Percentiles rank a stretch among this genome's conserved stretches.
Conservation (phyloP, 257 asterid species). For the Striga asiatica region DNA sequence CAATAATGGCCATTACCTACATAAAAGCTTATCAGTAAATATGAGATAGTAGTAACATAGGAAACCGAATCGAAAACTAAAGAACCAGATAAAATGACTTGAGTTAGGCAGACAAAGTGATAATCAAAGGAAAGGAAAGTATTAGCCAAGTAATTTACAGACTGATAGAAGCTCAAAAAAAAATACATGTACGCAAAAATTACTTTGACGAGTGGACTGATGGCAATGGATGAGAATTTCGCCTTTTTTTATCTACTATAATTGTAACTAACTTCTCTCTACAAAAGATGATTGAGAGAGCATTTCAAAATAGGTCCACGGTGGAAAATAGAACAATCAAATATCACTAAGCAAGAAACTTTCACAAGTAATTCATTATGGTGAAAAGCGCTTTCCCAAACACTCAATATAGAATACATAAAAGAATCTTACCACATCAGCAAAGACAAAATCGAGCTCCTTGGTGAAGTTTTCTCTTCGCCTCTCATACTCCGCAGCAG, state of each 20-base stretch:
- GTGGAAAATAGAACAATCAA: background rate
- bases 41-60: slow-evolving; percentile 1
- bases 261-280: no score
- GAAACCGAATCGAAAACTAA: background rate
- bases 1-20: slow-evolving; percentile 91
- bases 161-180: no score
- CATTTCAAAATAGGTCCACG: background rate
- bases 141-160: no score
- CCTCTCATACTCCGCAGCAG: slow-evolving; percentile 79
- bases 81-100: background rate
- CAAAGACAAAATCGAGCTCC: slow-evolving; percentile 87
- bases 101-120: background rate
- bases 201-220: no score
- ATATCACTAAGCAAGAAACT: background rate
- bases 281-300: no score
- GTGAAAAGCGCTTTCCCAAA: background rate
- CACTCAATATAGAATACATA: background rate
- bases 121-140: no score
- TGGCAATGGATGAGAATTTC: no score
- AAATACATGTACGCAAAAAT: no score
- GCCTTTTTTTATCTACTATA: no score
- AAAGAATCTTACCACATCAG: slow-evolving; percentile 69
- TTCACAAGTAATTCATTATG: background rate
- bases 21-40: slow-evolving; percentile 14
- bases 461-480: slow-evolving; percentile 79